Evolutionary conservation across 169 alveolate genomes (phyloP).

Genomic region (Plasmodium coatneyi): DNA sequence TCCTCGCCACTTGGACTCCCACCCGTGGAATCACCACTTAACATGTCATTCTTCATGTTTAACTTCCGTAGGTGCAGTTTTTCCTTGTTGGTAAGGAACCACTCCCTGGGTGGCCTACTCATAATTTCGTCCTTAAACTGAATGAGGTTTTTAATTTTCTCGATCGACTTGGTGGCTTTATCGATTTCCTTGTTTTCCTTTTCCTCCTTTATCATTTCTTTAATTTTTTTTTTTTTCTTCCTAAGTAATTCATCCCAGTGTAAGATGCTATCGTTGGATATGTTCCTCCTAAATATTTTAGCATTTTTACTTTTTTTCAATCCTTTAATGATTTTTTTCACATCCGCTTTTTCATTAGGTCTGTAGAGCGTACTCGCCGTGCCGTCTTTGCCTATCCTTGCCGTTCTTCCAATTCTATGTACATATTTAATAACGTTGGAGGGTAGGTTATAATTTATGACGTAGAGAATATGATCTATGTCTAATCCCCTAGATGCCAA

Average conservation of each 20-base stretch:
- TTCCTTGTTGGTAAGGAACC: conserved; percentile 77
- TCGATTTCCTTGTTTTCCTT: conserved; percentile 82
- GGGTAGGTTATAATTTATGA: conserved; percentile 94
- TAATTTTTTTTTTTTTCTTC: conserved; percentile 80
- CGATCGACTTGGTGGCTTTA: conserved; percentile 81
- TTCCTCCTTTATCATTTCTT: conserved; percentile 81
- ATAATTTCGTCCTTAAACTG: conserved; percentile 85
- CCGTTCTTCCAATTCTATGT: conserved; percentile 97
- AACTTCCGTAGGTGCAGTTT: conserved; percentile 28
- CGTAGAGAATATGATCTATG: conserved; percentile 92
- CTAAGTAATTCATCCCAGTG: conserved; percentile 75
- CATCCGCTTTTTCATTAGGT: conserved; percentile 89
- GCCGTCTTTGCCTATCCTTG: conserved; percentile 94
- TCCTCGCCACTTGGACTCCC: neutral
- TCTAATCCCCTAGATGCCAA: conserved; percentile 97
- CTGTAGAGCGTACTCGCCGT: conserved; percentile 92
- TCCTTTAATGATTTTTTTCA: conserved; percentile 84
- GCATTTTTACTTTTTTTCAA: conserved; percentile 63
- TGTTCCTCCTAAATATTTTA: conserved; percentile 37
- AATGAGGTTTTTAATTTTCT: conserved; percentile 80
- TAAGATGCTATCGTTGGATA: conserved; percentile 73
- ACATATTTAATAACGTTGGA: conserved; percentile 92
- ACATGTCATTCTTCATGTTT: conserved; percentile 14
- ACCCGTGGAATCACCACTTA: neutral
- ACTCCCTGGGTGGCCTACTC: conserved; percentile 78